Evolutionary conservation across 2,329 filamentous ascomycete genomes (phyloP).

Genomic region (Apiospora hydei): DNA sequence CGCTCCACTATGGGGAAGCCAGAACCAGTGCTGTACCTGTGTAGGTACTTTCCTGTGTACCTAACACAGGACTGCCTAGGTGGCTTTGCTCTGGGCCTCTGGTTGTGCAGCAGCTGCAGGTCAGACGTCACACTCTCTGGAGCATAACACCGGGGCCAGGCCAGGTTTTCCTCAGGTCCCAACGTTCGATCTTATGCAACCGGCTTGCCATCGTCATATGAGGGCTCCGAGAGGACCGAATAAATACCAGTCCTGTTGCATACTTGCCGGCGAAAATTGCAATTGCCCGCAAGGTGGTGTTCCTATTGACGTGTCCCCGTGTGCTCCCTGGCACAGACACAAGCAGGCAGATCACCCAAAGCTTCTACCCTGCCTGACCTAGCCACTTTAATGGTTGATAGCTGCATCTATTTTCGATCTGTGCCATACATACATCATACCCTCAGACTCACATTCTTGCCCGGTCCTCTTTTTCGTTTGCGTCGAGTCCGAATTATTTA

Average conservation of each 20-base stretch:
- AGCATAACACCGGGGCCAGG: background rate
- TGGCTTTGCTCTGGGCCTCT: constrained; percentile 10
- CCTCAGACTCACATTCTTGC: background rate
- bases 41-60: too few species aligned
- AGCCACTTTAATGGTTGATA: background rate
- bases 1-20: constrained; percentile 9
- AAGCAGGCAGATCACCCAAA: background rate
- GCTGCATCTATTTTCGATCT: background rate
- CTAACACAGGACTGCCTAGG: background rate
- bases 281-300: background rate
- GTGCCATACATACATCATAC: background rate
- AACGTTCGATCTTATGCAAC: constrained; percentile 4
- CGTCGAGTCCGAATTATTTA: background rate
- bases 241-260: background rate
- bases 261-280: background rate
- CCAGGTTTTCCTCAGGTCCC: constrained; percentile 1
- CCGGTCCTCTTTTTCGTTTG: background rate
- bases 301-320: background rate
- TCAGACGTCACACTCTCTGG: constrained; percentile 16
- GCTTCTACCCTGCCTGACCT: background rate
- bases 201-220: constrained; percentile 4
- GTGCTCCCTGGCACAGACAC: background rate
- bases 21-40: background rate
- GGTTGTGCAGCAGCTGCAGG: constrained; percentile 2
- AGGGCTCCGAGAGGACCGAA: background rate